phyloP scores from a whole-genome alignment of 2,329 filamentous ascomycete genomes.

The Aspergillus cejpii region DNA sequence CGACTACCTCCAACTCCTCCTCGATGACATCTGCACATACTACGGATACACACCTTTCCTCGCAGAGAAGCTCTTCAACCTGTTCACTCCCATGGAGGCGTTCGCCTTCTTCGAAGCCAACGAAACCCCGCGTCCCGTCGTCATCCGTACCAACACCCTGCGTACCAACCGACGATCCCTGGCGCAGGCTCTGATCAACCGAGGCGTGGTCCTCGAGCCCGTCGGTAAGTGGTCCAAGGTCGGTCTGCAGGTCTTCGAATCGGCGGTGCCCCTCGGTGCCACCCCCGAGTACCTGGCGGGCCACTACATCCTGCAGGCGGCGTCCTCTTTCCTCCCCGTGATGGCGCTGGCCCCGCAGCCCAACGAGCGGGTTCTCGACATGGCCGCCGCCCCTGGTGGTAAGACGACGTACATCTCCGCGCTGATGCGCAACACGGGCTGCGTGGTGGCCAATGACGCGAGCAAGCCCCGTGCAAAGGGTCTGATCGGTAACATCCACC shows the following conservation, averaged over 20 bases:
- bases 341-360: conserved; percentile 96
- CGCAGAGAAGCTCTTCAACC: conserved; percentile 89
- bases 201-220: conserved; percentile 90
- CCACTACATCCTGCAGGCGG: conserved; percentile 96
- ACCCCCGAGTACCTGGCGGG: conserved; percentile 96
- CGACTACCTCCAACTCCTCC: conserved; percentile 78
- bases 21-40: conserved; percentile 91
- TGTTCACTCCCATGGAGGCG: conserved; percentile 88
- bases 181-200: conserved; percentile 88
- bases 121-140: conserved; percentile 85
- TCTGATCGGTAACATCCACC: conserved; percentile 96
- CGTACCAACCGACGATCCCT: conserved; percentile 70
- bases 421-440: conserved; percentile 94
- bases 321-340: conserved; percentile 91
- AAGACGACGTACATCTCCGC: conserved; percentile 97
- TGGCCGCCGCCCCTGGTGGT: conserved; percentile 92
- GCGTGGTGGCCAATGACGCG: conserved; percentile 92
- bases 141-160: conserved; percentile 94
- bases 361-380: conserved; percentile 82
- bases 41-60: conserved; percentile 93
- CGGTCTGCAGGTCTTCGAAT: conserved; percentile 92
- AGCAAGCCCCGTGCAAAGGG: conserved; percentile 91
- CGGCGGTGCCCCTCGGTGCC: conserved; percentile 76
- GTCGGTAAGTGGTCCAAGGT: conserved; percentile 99
- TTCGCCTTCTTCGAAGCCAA: conserved; percentile 99